Evolutionary conservation across 225 moss, liverwort and hornwort genomes (phyloP).

Genomic region (Polytrichum commune): DNA sequence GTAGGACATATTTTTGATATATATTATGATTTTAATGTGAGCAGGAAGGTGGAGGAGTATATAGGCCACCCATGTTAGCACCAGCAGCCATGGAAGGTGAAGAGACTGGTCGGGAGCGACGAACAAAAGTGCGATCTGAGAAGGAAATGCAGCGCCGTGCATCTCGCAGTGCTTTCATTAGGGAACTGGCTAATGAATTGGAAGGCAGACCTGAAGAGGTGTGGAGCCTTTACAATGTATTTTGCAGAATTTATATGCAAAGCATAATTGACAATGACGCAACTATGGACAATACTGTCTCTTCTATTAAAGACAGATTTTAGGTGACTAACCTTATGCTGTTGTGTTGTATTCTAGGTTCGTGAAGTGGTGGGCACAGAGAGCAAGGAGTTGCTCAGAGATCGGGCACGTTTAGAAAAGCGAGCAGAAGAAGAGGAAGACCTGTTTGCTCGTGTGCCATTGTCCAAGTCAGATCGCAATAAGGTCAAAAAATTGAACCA

Average conservation of each 20-base stretch:
- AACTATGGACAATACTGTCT: too few species aligned
- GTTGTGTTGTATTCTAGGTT: constrained; percentile 35
- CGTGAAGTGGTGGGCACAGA: constrained; percentile 65
- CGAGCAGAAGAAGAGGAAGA: constrained; percentile 93
- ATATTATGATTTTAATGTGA: neutral
- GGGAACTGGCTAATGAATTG: constrained; percentile 83
- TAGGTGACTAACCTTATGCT: constrained; percentile 8
- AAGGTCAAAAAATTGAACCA: constrained; percentile 88
- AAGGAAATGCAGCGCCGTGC: constrained; percentile 81
- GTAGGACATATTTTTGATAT: too few species aligned
- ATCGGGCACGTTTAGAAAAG: constrained; percentile 81
- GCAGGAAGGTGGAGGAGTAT: constrained; percentile 77
- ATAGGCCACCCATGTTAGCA: constrained; percentile 92
- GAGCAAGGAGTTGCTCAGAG: constrained; percentile 83
- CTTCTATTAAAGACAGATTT: neutral
- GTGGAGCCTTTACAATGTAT: neutral
- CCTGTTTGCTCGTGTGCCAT: constrained; percentile 87
- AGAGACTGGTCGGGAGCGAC: constrained; percentile 54
- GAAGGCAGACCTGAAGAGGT: constrained; percentile 92
- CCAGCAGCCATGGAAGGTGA: constrained; percentile 82
- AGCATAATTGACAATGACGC: too few species aligned
- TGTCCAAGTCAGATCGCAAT: constrained; percentile 77
- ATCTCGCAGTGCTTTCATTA: constrained; percentile 80
- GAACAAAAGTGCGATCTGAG: constrained; percentile 70
- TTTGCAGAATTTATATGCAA: too few species aligned